phyloP scores from a whole-genome alignment of 805 yeast species.

The Lachancea mirantina region DNA sequence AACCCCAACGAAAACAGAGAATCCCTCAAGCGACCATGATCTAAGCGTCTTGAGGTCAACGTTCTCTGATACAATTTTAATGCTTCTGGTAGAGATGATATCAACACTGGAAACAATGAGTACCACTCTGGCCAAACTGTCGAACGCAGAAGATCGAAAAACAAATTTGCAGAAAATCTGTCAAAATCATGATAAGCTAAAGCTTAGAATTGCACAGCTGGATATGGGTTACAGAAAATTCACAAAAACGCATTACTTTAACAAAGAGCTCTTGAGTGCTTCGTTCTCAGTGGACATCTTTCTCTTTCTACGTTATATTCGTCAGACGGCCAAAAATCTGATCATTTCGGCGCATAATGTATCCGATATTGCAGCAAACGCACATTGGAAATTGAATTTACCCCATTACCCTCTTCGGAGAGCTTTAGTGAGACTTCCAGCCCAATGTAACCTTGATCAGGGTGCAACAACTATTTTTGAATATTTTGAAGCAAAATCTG shows the following conservation, averaged over 20 bases:
- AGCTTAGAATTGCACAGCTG: conserved; percentile 26
- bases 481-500: conserved; percentile 37
- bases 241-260: conserved; percentile 32
- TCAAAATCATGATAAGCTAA: conserved; percentile 18
- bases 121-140: background rate
- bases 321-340: conserved; percentile 36
- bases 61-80: conserved; percentile 28
- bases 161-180: conserved; percentile 8
- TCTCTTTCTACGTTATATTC: conserved; percentile 35
- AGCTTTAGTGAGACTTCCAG: conserved; percentile 37
- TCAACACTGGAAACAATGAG: conserved; percentile 18
- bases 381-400: conserved; percentile 31
- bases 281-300: conserved; percentile 35
- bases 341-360: conserved; percentile 23
- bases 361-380: conserved; percentile 16
- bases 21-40: too few species aligned
- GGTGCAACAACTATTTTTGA: conserved; percentile 40
- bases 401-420: conserved; percentile 37
- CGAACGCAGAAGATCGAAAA: too few species aligned
- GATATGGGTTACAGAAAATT: conserved; percentile 33
- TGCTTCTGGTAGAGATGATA: conserved; percentile 30
- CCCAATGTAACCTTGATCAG: conserved; percentile 39
- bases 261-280: conserved; percentile 31
- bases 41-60: conserved; percentile 28
- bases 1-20: too few species aligned